Evolutionary conservation across 306 rosid species (phyloP).

Genomic region (Vicia faba): DNA sequence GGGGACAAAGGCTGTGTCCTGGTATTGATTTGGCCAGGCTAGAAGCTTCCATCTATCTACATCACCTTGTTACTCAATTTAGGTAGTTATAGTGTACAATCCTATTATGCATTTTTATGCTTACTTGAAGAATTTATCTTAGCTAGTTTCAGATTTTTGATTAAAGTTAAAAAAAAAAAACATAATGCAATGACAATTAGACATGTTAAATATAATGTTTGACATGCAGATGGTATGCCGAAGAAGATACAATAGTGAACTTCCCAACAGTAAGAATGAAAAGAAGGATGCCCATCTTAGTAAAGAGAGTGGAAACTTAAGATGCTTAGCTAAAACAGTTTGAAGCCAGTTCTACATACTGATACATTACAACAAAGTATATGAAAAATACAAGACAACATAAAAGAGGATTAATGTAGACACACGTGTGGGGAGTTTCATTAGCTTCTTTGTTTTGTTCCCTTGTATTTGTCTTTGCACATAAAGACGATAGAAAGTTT

Average conservation of each 20-base stretch:
- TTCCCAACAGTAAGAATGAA: conserved; percentile 59
- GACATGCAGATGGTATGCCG: conserved; percentile 54
- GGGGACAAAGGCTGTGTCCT: conserved; percentile 94
- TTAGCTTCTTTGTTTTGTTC: conserved; percentile 34
- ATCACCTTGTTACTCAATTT: conserved; percentile 85
- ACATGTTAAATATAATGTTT: conserved; percentile 23
- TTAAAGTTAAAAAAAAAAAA: background rate
- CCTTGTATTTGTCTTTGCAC: conserved; percentile 37
- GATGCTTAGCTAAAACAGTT: conserved; percentile 30
- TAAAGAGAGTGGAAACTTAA: conserved; percentile 42
- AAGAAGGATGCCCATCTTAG: conserved; percentile 50
- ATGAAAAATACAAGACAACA: conserved; percentile 22
- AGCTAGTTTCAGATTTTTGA: background rate
- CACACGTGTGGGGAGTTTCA: conserved; percentile 50
- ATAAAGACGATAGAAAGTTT: conserved; percentile 30
- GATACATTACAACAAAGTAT: conserved; percentile 14
- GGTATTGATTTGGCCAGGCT: conserved; percentile 93
- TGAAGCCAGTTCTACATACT: conserved; percentile 23
- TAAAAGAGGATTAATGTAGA: conserved; percentile 30
- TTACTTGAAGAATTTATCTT: too few relatives aligned
- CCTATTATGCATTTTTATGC: too few relatives aligned
- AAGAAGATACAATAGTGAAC: conserved; percentile 53
- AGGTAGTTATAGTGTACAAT: too few relatives aligned
- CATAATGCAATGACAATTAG: background rate
- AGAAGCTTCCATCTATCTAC: conserved; percentile 83